Evolutionary conservation across 1,139 yeast genomes (phyloP), one percentile per base, ranked within the genome.

Genomic region (Waltiozyma sp.): DNA sequence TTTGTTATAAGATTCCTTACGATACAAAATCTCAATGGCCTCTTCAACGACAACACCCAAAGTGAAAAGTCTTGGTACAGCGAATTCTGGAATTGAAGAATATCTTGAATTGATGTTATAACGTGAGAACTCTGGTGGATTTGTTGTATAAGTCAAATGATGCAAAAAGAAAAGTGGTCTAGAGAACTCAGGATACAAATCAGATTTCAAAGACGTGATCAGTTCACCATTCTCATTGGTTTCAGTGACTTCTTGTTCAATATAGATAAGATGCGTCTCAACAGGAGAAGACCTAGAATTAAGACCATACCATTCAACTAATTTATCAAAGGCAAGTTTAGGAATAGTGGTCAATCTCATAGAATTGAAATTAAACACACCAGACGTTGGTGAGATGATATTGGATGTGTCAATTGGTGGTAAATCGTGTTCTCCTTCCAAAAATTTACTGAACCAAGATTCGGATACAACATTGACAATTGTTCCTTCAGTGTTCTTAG

Each of bases 241-340:
- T 10, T 31, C 34, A 4, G 34, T 31, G 18, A 31, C 9, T 10
- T 31, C 34, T 31, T 31, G 34, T 10, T 31, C 34, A 3, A 70
- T 69, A 18, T 57, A 47, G 7, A 76, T 56, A 5, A 76, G 55
- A 28, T 63, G 63, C 28, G 88, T 69, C 4, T 65, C 55, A 1
- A 79, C 67, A 0, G 81, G 75, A 8, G 55, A 55, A 6, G 67
- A 61, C 5, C 54, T 49, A 0, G 70, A 69, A 3, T 60, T 51
- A 15, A 72, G 41, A 0, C 82, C 84, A 57, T 78, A 79, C 80
- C 82, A 75, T 24, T 66, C 64, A 1, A 58, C 57, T 15, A 80
- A 58, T 44, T 65, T 53, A 2, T 64, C 54, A 52, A 74, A 80
- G 2, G 69, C 66, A 2, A 59, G 57, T 2, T 69, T 68, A 0